Percentiles rank a stretch among this genome's conserved stretches.
Conservation (phyloP, 768 basidiomycete species). For the Hypholoma fasciculare region DNA sequence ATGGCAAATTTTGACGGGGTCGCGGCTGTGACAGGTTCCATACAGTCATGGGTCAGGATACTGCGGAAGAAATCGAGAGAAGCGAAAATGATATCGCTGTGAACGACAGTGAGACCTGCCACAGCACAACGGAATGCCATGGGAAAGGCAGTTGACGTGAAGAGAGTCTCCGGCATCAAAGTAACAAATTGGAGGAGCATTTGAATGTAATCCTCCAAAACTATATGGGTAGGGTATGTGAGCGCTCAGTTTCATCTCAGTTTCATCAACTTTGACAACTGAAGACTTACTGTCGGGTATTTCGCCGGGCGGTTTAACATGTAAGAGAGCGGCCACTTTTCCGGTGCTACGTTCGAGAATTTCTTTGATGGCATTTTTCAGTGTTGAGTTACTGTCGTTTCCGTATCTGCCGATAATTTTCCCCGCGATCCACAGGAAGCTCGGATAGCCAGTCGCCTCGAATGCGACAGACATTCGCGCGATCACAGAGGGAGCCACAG, state of each 20-base stretch:
- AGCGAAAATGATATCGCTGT: conserved; percentile 79
- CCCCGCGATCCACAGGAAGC: conserved; percentile 93
- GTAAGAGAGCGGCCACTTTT: conserved; percentile 67
- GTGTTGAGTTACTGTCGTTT: conserved; percentile 51
- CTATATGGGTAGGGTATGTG: conserved; percentile 38
- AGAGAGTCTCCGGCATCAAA: conserved; percentile 71
- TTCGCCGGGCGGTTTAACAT: conserved; percentile 65
- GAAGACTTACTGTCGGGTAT: conserved; percentile 84
- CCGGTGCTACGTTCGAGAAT: conserved; percentile 77
- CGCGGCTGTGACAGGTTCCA: conserved; percentile 40
- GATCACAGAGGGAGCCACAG: conserved; percentile 71
- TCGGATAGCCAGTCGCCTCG: conserved; percentile 76
- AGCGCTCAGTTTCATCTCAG: neutral
- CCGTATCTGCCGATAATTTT: conserved; percentile 84
- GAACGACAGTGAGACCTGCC: conserved; percentile 79
- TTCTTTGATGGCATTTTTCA: conserved; percentile 59
- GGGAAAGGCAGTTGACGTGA: conserved; percentile 77
- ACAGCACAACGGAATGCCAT: conserved; percentile 75
- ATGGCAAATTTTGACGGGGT: conserved; percentile 59
- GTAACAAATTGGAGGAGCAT: conserved; percentile 70
- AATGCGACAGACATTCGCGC: conserved; percentile 78
- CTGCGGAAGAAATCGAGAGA: conserved; percentile 78
- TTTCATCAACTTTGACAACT: neutral
- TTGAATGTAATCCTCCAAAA: conserved; percentile 93
- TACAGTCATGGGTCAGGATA: conserved; percentile 75